phyloP scores from a whole-genome alignment of 2,329 filamentous ascomycete species.

The Arthroderma sp. region DNA sequence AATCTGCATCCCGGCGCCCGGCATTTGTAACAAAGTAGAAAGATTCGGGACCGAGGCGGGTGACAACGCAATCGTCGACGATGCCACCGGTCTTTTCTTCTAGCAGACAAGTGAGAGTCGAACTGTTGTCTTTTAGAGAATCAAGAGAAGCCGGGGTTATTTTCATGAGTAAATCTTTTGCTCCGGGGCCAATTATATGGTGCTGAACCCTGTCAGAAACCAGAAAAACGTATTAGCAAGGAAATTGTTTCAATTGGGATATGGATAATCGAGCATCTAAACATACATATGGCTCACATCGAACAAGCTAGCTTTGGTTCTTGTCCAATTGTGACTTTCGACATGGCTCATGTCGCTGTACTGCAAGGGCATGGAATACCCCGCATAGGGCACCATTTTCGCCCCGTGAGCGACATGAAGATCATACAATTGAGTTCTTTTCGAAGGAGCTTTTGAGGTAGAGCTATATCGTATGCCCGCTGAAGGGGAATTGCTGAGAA shows the following conservation, averaged over 20 bases:
- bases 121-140: constrained; percentile 52
- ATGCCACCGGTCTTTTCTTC: constrained; percentile 75
- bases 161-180: constrained; percentile 65
- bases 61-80: constrained; percentile 87
- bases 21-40: constrained; percentile 97
- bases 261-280: background rate
- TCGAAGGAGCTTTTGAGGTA: constrained; percentile 17
- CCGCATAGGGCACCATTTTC: constrained; percentile 95
- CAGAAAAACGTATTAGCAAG: background rate
- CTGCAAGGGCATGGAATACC: constrained; percentile 84
- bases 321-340: constrained; percentile 82
- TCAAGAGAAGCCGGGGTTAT: constrained; percentile 66
- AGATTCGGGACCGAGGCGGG: constrained; percentile 55
- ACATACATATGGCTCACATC: constrained; percentile 90
- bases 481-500: constrained; percentile 6
- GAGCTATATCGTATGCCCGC: constrained; percentile 22
- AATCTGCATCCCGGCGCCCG: constrained; percentile 78
- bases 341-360: constrained; percentile 65
- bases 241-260: background rate
- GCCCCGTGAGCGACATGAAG: constrained; percentile 64
- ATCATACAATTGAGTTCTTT: constrained; percentile 59
- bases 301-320: constrained; percentile 77
- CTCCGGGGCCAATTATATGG: constrained; percentile 66
- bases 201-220: constrained; percentile 53
- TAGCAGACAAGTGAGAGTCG: constrained; percentile 73